These are phyloP conservation scores for Blastomyces gilchristii DNA, from an alignment of 2,329 filamentous ascomycete genomes.

Conservation along the genomic window DNA sequence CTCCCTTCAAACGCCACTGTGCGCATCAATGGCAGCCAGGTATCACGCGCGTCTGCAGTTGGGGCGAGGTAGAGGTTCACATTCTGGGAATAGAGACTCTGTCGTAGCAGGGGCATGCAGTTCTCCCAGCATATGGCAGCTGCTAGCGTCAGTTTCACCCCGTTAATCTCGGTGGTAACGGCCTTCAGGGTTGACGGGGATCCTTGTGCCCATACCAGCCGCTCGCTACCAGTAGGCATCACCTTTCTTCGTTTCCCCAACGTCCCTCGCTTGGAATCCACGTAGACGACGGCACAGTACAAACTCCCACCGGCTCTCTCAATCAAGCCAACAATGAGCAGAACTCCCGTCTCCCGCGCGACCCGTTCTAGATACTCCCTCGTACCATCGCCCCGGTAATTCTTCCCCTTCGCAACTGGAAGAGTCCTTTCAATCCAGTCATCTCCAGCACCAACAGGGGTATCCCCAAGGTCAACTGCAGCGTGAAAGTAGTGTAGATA, in stretches of 20 bases:
- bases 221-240: slow-evolving; percentile 77
- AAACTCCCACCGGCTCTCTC: slow-evolving; percentile 72
- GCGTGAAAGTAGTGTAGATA: slow-evolving; percentile 68
- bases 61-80: slow-evolving; percentile 86
- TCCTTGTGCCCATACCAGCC: slow-evolving; percentile 82
- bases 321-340: slow-evolving; percentile 68
- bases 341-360: slow-evolving; percentile 66
- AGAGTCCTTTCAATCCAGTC: slow-evolving; percentile 59
- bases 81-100: slow-evolving; percentile 78
- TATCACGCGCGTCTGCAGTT: slow-evolving; percentile 73
- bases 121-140: slow-evolving; percentile 95
- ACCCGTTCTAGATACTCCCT: slow-evolving; percentile 69
- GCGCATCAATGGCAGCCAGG: slow-evolving; percentile 73
- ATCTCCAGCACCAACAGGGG: slow-evolving; percentile 56
- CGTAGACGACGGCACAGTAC: slow-evolving; percentile 74
- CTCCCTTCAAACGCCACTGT: slow-evolving; percentile 73
- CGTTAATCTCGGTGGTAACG: slow-evolving; percentile 67
- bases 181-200: slow-evolving; percentile 67
- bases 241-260: slow-evolving; percentile 85
- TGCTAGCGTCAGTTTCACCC: slow-evolving; percentile 67
- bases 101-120: slow-evolving; percentile 83
- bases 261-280: slow-evolving; percentile 61
- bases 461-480: slow-evolving; percentile 78
- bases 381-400: slow-evolving; percentile 59
- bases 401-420: slow-evolving; percentile 41